Base-by-base conservation (phyloP, 768 basidiomycete genomes). In the Naganishia kalamii region DNA sequence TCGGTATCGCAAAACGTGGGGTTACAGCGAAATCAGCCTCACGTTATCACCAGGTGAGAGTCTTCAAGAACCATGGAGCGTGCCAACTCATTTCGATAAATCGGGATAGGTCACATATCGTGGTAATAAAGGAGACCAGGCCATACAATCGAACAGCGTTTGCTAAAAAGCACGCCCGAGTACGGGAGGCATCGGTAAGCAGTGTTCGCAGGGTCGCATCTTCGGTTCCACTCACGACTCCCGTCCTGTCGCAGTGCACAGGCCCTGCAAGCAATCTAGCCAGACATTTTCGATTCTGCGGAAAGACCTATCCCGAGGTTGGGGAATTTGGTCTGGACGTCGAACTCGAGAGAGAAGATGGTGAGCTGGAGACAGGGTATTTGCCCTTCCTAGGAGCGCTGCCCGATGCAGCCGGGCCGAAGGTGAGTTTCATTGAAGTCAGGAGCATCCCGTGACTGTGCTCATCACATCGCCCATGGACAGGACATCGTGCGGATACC, bases 271-370 rank as follows among this genome's bases (percentile, higher is more conserved):
- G 6, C 12, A 52, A 52, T 35, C 51, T 52, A 4, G 27, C 30
- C 29, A 29, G 51, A 21, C 51, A 52, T 37, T 52, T 32, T n/a
- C 29, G 51, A 35, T 52, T 52, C 33, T 52, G 51, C 51, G 17
- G 19, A 8, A 52, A 35, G 32, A 33, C 51, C 12, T 52, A 52
- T 52, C 11, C 5, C 7, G n/a, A 32, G 29, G n/a, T 32, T 30
- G 51, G 51, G 7, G 51, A 52, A 35, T 52, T 52, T 12, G 51
- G 30, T 3, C 29, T 52, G n/a, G 35, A 52, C 6, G 51, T 52
- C 19, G 32, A 52, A 10, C 51, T 52, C n/a, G 51, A 52, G 29
- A 23, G 32, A n/a, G 51, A 52, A 30, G n/a, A n/a, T 30, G 51
- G 32, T 5, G 51, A 35, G 35, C 6, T 25, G 15, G 51, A 52